Evolutionary conservation across 805 yeast genomes (phyloP).

Genomic region (Barnettozyma wickerhamii): DNA sequence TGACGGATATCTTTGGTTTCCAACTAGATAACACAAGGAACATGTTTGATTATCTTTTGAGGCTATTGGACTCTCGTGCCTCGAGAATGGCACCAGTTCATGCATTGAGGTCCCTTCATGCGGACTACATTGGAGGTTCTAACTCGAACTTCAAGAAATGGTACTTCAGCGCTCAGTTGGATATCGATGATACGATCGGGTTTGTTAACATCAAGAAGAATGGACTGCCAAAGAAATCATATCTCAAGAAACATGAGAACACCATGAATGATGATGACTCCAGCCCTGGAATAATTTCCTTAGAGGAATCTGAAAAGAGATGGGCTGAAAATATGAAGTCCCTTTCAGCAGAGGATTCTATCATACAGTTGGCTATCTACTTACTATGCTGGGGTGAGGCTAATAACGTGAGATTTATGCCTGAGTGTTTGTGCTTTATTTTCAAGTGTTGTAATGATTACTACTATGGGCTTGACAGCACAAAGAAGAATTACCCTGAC

Average conservation of each 20-base stretch:
- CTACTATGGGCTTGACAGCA: slow-evolving; percentile 43
- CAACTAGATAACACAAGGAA: slow-evolving; percentile 62
- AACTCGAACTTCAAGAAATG: slow-evolving; percentile 68
- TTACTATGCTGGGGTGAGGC: slow-evolving; percentile 89
- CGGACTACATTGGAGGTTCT: slow-evolving; percentile 71
- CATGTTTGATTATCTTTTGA: slow-evolving; percentile 62
- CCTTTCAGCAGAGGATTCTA: slow-evolving; percentile 48
- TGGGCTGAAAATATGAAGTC: slow-evolving; percentile 51
- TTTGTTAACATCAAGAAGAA: slow-evolving; percentile 27
- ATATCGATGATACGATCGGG: slow-evolving; percentile 48
- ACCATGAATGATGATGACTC: not conserved
- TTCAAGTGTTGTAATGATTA: slow-evolving; percentile 76
- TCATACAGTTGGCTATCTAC: slow-evolving; percentile 63
- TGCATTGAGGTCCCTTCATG: slow-evolving; percentile 60
- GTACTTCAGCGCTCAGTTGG: slow-evolving; percentile 74
- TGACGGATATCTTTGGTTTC: slow-evolving; percentile 59
- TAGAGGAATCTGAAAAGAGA: slow-evolving; percentile 41
- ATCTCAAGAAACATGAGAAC: slow-evolving; percentile 5
- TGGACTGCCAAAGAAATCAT: slow-evolving; percentile 20
- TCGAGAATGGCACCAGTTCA: slow-evolving; percentile 53
- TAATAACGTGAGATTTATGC: slow-evolving; percentile 79
- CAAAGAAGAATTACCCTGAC: slow-evolving; percentile 29
- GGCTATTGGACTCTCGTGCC: slow-evolving; percentile 62
- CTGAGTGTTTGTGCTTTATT: slow-evolving; percentile 82
- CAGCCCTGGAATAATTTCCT: slow-evolving; percentile 13